phyloP scores from a whole-genome alignment of 2,329 filamentous ascomycete species.

The Mycosphaerella arachidis region DNA sequence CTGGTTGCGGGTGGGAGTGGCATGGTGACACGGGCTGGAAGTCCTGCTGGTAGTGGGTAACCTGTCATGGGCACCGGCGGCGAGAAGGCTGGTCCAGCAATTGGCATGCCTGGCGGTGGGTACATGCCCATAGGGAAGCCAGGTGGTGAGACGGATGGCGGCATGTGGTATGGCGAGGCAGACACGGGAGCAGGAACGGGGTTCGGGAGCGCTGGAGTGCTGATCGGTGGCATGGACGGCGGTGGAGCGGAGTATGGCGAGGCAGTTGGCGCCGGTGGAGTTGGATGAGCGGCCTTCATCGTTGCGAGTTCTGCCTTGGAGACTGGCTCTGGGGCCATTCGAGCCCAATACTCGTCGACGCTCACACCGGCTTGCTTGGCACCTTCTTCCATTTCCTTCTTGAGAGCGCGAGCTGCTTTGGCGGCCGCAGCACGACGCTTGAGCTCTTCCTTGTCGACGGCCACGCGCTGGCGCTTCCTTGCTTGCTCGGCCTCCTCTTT shows the following conservation, averaged over 20 bases:
- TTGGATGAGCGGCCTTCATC: neutral
- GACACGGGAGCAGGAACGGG: neutral
- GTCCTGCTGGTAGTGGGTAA: neutral
- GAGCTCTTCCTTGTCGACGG: conserved; percentile 5
- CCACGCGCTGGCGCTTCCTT: conserved; percentile 4
- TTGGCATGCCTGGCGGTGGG: neutral
- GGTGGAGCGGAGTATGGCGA: neutral
- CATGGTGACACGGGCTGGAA: neutral
- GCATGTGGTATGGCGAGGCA: neutral
- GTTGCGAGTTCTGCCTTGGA: too few species aligned
- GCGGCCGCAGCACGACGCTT: conserved; percentile 4
- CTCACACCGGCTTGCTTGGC: neutral
- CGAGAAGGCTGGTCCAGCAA: neutral
- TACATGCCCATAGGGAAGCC: neutral
- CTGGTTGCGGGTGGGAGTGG: neutral
- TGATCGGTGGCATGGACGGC: neutral
- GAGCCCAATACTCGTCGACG: neutral
- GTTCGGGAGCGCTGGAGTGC: neutral
- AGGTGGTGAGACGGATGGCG: neutral
- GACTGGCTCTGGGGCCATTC: neutral
- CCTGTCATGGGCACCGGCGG: neutral
- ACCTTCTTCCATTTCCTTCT: neutral
- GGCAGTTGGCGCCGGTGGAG: neutral
- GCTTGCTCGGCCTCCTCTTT: neutral
- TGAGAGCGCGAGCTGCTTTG: conserved; percentile 2